Conservation (phyloP, 495 filamentous ascomycete genomes). For the Penicillium goetzii region DNA sequence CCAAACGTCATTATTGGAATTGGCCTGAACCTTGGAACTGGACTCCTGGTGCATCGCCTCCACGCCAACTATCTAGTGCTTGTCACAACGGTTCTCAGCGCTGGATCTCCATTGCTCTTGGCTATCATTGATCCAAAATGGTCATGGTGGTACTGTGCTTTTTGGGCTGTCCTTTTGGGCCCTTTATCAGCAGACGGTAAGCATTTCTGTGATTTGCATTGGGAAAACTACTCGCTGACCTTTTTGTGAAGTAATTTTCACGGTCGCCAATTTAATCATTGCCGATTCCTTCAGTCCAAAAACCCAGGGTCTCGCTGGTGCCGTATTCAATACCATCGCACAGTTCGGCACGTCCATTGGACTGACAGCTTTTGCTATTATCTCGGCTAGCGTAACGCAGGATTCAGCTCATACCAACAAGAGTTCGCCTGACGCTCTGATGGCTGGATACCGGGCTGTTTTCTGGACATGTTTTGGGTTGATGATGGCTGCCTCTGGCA, state of each 20-base stretch:
- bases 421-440: slow-evolving; percentile 43
- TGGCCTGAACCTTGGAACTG: background rate
- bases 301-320: slow-evolving; percentile 51
- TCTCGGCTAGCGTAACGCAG: slow-evolving; percentile 56
- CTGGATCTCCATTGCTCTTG: background rate
- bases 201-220: background rate
- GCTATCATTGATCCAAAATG: background rate
- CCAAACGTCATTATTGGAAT: background rate
- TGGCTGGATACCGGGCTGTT: slow-evolving; percentile 61
- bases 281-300: background rate
- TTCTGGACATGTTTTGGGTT: slow-evolving; percentile 64
- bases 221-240: background rate
- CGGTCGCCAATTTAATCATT: background rate
- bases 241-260: background rate
- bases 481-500: slow-evolving; percentile 43
- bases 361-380: slow-evolving; percentile 45
- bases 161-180: background rate
- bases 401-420: slow-evolving; percentile 31
- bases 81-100: slow-evolving; percentile 1
- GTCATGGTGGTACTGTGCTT: slow-evolving; percentile 3
- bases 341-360: slow-evolving; percentile 62
- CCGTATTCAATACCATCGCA: slow-evolving; percentile 61
- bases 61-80: background rate
- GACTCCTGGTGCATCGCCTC: background rate
- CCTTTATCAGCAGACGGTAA: slow-evolving; percentile 1